Evolutionary conservation across 441 rosid genomes (phyloP).

Genomic region (Mallotus repandus): DNA sequence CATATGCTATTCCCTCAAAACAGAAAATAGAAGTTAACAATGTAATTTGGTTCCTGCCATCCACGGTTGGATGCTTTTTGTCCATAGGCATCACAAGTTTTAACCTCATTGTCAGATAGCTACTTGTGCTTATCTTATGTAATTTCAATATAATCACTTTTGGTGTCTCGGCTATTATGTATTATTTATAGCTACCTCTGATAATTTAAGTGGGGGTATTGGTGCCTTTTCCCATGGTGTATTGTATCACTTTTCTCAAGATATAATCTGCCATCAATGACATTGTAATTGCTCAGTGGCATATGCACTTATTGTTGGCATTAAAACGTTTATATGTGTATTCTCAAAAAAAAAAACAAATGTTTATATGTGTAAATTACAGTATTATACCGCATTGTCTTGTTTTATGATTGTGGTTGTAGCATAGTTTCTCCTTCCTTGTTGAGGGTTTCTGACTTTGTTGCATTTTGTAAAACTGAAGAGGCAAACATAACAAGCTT

Average conservation of each 20-base stretch:
- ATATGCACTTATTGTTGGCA: no score
- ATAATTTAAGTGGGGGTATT: no score
- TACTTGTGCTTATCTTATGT: neutral
- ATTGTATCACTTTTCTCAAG: no score
- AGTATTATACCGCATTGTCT: neutral
- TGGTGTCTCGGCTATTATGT: no score
- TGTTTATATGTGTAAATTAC: neutral
- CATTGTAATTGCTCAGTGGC: no score
- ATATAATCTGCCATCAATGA: no score
- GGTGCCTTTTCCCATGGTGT: no score
- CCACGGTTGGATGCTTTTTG: neutral
- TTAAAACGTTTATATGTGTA: no score
- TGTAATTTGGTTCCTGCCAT: neutral
- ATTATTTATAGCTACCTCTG: no score
- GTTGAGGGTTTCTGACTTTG: slow-evolving; percentile 4
- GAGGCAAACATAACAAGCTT: neutral
- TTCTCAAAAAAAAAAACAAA: no score
- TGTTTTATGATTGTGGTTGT: neutral
- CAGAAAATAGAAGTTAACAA: neutral
- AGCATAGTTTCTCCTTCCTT: neutral
- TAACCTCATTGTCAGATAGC: neutral
- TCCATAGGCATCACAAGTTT: neutral
- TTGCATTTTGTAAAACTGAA: neutral
- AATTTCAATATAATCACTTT: no score
- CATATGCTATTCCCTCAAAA: neutral